Evolutionary conservation across 1,284 basidiomycete species (phyloP).

Genomic region (Puccinia novopanici): DNA sequence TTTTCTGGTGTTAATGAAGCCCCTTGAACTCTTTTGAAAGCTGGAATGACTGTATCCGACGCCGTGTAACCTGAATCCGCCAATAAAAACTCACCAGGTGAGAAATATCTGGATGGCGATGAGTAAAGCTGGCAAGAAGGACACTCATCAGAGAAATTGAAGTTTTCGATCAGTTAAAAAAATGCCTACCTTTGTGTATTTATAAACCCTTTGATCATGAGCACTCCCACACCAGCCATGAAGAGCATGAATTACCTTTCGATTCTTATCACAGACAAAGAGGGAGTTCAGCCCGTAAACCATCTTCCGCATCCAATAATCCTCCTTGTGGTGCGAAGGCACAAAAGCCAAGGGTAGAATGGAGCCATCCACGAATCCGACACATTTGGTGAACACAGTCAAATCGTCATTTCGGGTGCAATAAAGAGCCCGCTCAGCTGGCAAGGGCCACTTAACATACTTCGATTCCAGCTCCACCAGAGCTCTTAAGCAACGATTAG

Average conservation of each 20-base stretch:
- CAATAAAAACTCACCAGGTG: not conserved
- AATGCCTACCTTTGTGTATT: not conserved
- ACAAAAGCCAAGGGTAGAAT: constrained; percentile 6
- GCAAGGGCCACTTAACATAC: not conserved
- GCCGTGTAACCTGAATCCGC: constrained; percentile 30
- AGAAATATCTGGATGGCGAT: not conserved
- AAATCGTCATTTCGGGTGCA: not conserved
- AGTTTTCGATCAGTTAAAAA: no score
- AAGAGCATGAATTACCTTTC: not conserved
- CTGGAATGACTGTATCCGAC: not conserved
- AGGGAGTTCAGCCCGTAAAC: constrained; percentile 2
- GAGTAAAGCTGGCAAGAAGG: not conserved
- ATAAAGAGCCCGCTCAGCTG: no score
- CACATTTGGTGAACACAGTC: not conserved
- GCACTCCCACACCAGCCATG: constrained; percentile 30
- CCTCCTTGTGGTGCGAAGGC: constrained; percentile 1
- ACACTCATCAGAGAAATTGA: no score
- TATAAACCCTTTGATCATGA: not conserved
- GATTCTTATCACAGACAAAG: constrained; percentile 5
- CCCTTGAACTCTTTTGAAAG: not conserved
- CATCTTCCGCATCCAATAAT: constrained; percentile 1
- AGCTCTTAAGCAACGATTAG: not conserved
- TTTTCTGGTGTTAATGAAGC: not conserved
- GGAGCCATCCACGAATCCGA: constrained; percentile 14
- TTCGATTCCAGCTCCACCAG: not conserved